Conservation (phyloP, 306 rosid genomes). For the Quercus cerris region DNA sequence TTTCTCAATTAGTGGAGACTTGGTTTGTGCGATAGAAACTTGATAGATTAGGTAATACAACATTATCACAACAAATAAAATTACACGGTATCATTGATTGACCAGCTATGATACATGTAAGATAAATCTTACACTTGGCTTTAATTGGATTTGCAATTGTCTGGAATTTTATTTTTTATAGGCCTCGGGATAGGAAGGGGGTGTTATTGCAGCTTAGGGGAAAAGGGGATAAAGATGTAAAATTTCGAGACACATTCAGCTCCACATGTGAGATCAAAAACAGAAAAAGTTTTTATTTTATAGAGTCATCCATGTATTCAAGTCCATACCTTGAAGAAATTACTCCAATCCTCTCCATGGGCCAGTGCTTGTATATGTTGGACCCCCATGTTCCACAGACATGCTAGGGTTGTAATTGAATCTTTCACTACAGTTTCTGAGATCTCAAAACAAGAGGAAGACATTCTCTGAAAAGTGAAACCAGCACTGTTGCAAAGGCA, state of each 20-base stretch:
- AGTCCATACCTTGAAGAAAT: constrained; percentile 67
- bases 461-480: constrained; percentile 33
- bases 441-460: constrained; percentile 49
- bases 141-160: not conserved
- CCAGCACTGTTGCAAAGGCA: constrained; percentile 50
- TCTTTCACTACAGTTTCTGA: constrained; percentile 41
- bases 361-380: constrained; percentile 42
- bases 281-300: not conserved
- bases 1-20: no score
- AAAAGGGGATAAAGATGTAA: not conserved
- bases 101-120: no score
- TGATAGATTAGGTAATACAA: no score
- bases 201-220: not conserved
- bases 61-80: no score
- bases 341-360: constrained; percentile 64
- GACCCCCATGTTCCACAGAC: constrained; percentile 63
- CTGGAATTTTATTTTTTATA: not conserved
- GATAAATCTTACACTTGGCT: not conserved
- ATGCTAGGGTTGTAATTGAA: constrained; percentile 36
- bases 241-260: not conserved
- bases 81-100: no score
- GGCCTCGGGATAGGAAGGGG: not conserved
- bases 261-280: not conserved
- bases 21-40: no score
- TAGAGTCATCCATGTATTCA: not conserved